Conservation (phyloP, 2,329 filamentous ascomycete genomes). For the Oidium heveae region DNA sequence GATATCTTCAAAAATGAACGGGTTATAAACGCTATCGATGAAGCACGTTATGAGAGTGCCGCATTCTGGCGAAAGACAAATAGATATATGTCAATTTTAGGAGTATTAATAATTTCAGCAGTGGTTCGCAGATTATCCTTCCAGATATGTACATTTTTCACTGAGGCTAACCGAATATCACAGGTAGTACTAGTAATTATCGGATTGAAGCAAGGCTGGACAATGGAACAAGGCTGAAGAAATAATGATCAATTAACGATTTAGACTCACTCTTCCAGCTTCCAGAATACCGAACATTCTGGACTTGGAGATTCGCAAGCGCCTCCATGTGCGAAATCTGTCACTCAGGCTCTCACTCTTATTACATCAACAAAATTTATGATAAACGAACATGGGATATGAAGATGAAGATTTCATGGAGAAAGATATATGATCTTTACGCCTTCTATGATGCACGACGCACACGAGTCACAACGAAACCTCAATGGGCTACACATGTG, state of each 20-base stretch:
- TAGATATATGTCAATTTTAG: conserved; percentile 31
- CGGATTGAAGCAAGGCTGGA: conserved; percentile 4
- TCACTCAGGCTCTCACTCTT: background rate
- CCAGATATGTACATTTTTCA: background rate
- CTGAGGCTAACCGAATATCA: background rate
- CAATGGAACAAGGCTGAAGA: background rate
- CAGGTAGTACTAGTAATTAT: conserved; percentile 5
- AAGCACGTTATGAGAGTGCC: conserved; percentile 24
- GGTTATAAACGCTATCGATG: conserved; percentile 12
- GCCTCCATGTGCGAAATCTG: background rate
- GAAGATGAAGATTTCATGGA: background rate
- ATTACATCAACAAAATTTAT: background rate
- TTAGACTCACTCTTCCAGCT: background rate
- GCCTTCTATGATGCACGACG: background rate
- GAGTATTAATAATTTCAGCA: conserved; percentile 26
- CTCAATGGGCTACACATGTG: background rate
- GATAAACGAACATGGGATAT: background rate
- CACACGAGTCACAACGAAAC: background rate
- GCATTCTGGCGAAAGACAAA: conserved; percentile 39
- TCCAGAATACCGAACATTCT: background rate
- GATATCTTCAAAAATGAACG: conserved; percentile 8
- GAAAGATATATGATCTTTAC: background rate
- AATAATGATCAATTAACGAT: background rate
- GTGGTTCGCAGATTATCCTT: conserved; percentile 20
- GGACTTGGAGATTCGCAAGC: background rate